These are phyloP conservation scores for Phyllostachys edulis DNA, from an alignment of 176 grass and related monocot genomes.

Conservation along the genomic window DNA sequence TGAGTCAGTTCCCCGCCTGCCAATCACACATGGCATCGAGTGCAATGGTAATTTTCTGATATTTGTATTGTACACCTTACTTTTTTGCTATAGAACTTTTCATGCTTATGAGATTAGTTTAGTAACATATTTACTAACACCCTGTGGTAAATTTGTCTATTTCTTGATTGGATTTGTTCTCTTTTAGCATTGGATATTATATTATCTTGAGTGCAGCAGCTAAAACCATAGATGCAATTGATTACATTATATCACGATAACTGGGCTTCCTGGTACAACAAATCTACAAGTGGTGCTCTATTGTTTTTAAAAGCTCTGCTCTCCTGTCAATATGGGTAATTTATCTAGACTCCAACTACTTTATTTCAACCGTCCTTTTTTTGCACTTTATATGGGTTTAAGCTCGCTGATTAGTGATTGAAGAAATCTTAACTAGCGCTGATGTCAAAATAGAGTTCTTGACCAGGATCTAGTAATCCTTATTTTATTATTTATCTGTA, in stretches of 20 bases:
- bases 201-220: no score
- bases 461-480: no score
- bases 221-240: slow-evolving; percentile 51
- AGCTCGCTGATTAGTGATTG: background rate
- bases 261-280: slow-evolving; percentile 68
- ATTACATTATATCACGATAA: slow-evolving; percentile 71
- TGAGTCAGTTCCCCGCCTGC: slow-evolving; percentile 85
- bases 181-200: no score
- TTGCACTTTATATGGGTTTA: background rate
- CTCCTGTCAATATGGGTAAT: slow-evolving; percentile 94
- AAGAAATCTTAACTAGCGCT: background rate
- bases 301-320: slow-evolving; percentile 81
- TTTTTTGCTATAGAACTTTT: no score
- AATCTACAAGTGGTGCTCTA: slow-evolving; percentile 85
- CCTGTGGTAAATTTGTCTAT: no score
- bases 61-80: background rate
- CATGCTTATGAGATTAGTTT: no score
- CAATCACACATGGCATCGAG: slow-evolving; percentile 91
- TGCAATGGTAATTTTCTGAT: slow-evolving; percentile 86
- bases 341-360: slow-evolving; percentile 15
- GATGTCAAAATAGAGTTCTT: background rate
- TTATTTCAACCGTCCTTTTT: background rate
- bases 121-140: no score
- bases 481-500: no score
- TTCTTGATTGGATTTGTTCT: no score